phyloP scores from a whole-genome alignment of 2,329 filamentous ascomycete species.

The Fusarium sp. region DNA sequence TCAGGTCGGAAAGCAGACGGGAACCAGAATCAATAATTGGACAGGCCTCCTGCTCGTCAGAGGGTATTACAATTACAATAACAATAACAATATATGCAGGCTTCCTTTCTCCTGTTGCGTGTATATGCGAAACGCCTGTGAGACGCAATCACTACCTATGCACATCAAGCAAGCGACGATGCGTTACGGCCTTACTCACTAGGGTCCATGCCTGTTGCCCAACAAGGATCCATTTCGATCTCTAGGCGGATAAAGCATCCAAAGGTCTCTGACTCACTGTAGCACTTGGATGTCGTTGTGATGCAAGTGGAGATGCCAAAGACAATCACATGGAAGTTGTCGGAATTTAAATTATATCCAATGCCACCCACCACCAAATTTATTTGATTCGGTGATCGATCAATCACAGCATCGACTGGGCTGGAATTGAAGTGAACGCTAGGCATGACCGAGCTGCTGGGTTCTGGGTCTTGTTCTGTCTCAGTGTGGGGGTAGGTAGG shows the following conservation, averaged over 20 bases:
- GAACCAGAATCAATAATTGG: not conserved
- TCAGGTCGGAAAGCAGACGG: not conserved
- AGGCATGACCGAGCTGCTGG: conserved; percentile 23
- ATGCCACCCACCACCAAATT: too few relatives aligned
- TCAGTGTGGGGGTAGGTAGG: conserved; percentile 5
- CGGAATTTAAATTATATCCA: conserved; percentile 5
- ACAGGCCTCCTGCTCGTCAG: not conserved
- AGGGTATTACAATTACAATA: not conserved
- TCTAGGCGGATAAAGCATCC: not conserved
- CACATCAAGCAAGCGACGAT: conserved; percentile 9
- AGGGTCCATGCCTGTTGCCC: conserved; percentile 2
- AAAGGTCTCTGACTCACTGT: not conserved
- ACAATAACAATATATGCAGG: conserved; percentile 8
- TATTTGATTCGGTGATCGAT: not conserved
- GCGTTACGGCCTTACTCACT: conserved; percentile 29
- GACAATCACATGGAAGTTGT: not conserved
- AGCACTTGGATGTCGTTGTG: not conserved
- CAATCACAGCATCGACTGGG: not conserved
- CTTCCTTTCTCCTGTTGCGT: conserved; percentile 11
- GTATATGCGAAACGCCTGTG: conserved; percentile 18
- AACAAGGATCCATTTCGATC: conserved; percentile 8
- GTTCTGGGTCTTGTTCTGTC: conserved; percentile 18
- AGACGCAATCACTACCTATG: conserved; percentile 13
- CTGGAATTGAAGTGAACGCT: conserved; percentile 9
- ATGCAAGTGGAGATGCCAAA: not conserved